Evolutionary conservation across 495 filamentous ascomycete species (phyloP), one percentile per base, ranked within the genome.

Genomic region (Bombardia bombarda): DNA sequence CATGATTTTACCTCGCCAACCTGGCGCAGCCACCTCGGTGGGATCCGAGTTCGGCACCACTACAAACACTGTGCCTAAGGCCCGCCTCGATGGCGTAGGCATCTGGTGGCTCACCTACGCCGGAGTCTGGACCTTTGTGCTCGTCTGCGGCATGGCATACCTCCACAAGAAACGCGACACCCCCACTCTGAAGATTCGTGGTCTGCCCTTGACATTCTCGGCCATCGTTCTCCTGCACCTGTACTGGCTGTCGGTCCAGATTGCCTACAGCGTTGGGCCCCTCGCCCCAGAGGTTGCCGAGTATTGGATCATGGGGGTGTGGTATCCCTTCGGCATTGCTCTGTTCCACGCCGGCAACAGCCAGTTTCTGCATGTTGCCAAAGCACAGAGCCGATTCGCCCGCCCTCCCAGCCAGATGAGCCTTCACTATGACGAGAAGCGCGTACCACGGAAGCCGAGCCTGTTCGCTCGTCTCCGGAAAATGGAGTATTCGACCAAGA

Each of bases 261-360:
- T 82, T 23, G 78, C 73, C 9, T 79, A 77, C 50, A 70, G 77
- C 21, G 47, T 78, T 18, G 84, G 84, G 10, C 61, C 77, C 2
- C 49, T 72, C 6, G 73, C 80, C 42, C 76, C 78, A 0, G 51
- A 61, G 22, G 47, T 61, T 7, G 45, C 45, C 26, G 59, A 84
- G 53, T 88, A 73, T 60, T 88, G 83, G 81, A 69, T 86, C 55
- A 88, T 88, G 84, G 73, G 79, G 38, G 71, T 78, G 32, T 82
- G 76, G 57, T 66, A 87, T 23, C 84, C 84, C 3, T 71, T 79
- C 20, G 83, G 84, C 21, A 74, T 87, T 47, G 82, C 78, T 14
- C 60, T 85, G 2, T 87, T 87, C 61, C 82, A 86, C 51, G 84
- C 76, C 31, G 73, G 74, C 31, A 83, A 83, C 57, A 72, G 64